These are phyloP conservation scores for Pichia sp. DNA, from an alignment of 1,139 yeast genomes.

Conservation along the genomic window DNA sequence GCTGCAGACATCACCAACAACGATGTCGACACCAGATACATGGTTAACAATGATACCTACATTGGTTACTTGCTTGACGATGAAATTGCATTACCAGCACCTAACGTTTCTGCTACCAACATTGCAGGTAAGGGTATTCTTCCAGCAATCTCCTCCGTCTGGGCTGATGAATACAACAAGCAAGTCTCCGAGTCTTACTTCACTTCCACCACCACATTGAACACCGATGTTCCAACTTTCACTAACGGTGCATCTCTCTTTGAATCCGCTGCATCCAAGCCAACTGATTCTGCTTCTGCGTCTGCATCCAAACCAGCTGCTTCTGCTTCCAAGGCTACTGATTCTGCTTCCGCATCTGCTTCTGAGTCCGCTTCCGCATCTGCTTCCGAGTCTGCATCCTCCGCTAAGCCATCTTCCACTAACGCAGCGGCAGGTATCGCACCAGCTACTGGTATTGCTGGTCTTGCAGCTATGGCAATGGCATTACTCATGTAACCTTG, in stretches of 20 bases:
- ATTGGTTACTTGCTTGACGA: constrained; percentile 34
- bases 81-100: constrained; percentile 30
- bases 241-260: constrained; percentile 17
- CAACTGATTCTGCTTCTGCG: constrained; percentile 6
- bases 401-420: no score
- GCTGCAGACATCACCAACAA: constrained; percentile 26
- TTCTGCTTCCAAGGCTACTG: constrained; percentile 1
- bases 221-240: constrained; percentile 19
- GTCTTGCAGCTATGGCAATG: constrained; percentile 1
- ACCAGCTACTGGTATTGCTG: constrained; percentile 4
- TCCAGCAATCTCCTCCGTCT: constrained; percentile 30
- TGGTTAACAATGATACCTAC: constrained; percentile 34
- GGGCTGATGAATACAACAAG: constrained; percentile 48
- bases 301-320: constrained; percentile 3
- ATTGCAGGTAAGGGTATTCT: constrained; percentile 34
- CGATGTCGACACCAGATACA: constrained; percentile 31
- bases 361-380: constrained; percentile 2
- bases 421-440: constrained; percentile 6
- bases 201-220: constrained; percentile 29
- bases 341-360: constrained; percentile 4
- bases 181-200: constrained; percentile 21
- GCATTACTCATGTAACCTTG: constrained; percentile 2
- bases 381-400: no score
- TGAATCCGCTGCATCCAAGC: background rate
- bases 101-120: constrained; percentile 39